Conservation (phyloP, 768 basidiomycete genomes). For the Boletus pseudopeckii region DNA sequence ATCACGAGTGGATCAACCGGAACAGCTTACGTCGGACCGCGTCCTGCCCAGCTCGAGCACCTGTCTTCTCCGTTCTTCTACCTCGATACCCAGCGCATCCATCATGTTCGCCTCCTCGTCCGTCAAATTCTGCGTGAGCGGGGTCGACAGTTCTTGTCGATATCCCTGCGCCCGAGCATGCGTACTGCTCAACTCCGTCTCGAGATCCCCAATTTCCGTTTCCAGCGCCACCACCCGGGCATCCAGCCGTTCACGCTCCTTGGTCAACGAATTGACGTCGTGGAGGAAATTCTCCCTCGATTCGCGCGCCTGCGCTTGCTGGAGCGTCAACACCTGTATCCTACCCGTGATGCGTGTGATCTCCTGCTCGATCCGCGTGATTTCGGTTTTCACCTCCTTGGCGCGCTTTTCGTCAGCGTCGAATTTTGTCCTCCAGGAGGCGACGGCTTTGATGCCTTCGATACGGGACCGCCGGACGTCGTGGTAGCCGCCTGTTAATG, state of each 20-base stretch:
- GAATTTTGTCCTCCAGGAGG: constrained; percentile 69
- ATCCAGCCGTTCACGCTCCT: constrained; percentile 68
- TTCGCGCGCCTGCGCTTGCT: constrained; percentile 68
- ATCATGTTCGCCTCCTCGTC: constrained; percentile 67
- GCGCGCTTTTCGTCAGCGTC: constrained; percentile 62
- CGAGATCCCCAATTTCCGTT: constrained; percentile 63
- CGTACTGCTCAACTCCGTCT: constrained; percentile 64
- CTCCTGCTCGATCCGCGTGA: constrained; percentile 77
- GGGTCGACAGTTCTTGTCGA: constrained; percentile 64
- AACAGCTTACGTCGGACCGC: constrained; percentile 61
- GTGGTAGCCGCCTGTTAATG: constrained; percentile 94
- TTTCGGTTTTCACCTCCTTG: constrained; percentile 69
- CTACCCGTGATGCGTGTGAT: constrained; percentile 73
- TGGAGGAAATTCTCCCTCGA: constrained; percentile 63
- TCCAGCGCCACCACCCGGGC: constrained; percentile 64
- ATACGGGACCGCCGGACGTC: constrained; percentile 88
- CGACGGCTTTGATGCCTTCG: constrained; percentile 77
- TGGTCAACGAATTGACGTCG: constrained; percentile 54
- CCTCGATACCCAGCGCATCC: constrained; percentile 65
- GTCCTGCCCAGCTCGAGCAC: constrained; percentile 64
- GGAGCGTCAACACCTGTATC: constrained; percentile 65
- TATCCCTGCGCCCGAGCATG: constrained; percentile 63
- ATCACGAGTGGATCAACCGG: not conserved
- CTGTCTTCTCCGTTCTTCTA: constrained; percentile 69
- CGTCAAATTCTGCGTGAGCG: constrained; percentile 72